These are phyloP conservation scores for Halteria grandinella DNA, from an alignment of 73 alveolate species.

Conservation along the genomic window DNA sequence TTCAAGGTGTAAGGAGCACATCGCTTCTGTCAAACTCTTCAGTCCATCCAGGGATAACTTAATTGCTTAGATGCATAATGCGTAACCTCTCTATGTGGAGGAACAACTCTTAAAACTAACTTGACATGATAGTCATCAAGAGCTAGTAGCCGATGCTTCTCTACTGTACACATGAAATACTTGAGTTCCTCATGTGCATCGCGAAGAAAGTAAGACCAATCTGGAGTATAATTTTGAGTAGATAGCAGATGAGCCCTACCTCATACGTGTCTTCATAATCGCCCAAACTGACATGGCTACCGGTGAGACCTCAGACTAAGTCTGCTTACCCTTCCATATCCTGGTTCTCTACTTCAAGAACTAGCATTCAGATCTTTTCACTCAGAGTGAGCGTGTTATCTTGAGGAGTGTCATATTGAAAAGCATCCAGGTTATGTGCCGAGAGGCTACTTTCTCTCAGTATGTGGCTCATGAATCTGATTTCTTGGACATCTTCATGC, in stretches of 20 bases:
- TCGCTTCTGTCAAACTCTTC: conserved; percentile 27
- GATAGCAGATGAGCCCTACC: conserved; percentile 12
- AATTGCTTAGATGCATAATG: conserved; percentile 27
- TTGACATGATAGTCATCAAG: conserved; percentile 20
- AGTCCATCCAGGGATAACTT: conserved; percentile 42
- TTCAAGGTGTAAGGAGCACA: not conserved
- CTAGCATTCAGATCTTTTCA: not conserved
- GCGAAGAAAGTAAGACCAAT: conserved; percentile 13
- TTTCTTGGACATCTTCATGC: conserved; percentile 42
- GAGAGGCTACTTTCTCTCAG: conserved; percentile 31
- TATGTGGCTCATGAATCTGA: conserved; percentile 42
- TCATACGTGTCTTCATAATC: conserved; percentile 26
- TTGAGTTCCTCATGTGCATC: conserved; percentile 9
- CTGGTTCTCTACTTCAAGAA: conserved; percentile 20
- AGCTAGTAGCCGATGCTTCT: conserved; percentile 20
- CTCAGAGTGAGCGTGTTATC: not conserved
- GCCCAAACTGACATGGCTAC: conserved; percentile 23
- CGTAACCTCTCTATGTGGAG: conserved; percentile 16
- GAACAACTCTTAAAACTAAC: not conserved
- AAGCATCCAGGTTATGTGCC: conserved; percentile 26
- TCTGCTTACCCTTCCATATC: conserved; percentile 43
- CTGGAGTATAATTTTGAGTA: not conserved
- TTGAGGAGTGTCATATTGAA: not conserved
- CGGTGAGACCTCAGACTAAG: conserved; percentile 6
- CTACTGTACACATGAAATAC: conserved; percentile 21